Percentiles rank a stretch among this genome's conserved stretches.
Conservation (phyloP, 208 protist species). For the Trypanosoma scelopori region DNA sequence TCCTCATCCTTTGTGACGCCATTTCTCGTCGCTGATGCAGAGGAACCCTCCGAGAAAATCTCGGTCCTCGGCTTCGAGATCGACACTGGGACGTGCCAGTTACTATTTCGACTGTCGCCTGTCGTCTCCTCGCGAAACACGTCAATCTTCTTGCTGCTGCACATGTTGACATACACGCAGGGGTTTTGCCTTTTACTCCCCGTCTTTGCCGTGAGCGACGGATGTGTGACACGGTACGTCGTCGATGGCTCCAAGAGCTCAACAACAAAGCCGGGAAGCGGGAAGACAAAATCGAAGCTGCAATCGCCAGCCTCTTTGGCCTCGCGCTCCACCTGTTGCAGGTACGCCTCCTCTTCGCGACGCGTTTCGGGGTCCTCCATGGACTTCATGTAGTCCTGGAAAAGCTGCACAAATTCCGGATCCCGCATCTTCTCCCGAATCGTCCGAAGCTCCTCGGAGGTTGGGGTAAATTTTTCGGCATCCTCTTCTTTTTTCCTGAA, state of each 20-base stretch:
- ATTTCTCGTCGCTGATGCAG: neutral
- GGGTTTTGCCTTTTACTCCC: slow-evolving; percentile 6
- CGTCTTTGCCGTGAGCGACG: slow-evolving; percentile 1
- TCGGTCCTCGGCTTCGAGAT: slow-evolving; percentile 76
- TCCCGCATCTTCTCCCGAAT: slow-evolving; percentile 90
- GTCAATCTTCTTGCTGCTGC: slow-evolving; percentile 82
- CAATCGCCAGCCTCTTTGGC: slow-evolving; percentile 83
- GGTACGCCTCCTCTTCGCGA: slow-evolving; percentile 87
- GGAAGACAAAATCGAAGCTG: slow-evolving; percentile 92
- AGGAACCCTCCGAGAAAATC: slow-evolving; percentile 30
- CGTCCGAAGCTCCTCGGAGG: slow-evolving; percentile 66
- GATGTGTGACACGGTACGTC: slow-evolving; percentile 22
- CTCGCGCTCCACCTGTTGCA: slow-evolving; percentile 84
- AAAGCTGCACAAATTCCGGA: slow-evolving; percentile 84
- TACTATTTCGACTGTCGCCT: slow-evolving; percentile 59
- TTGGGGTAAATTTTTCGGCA: slow-evolving; percentile 58
- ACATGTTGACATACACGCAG: slow-evolving; percentile 76
- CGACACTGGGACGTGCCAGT: slow-evolving; percentile 88
- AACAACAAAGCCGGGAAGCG: slow-evolving; percentile 69
- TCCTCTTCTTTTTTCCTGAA: slow-evolving; percentile 10
- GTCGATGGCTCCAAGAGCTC: slow-evolving; percentile 76
- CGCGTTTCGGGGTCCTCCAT: slow-evolving; percentile 86
- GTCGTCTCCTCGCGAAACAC: slow-evolving; percentile 69
- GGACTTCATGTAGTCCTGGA: slow-evolving; percentile 87
- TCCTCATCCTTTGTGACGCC: slow-evolving; percentile 2